phyloP scores from a whole-genome alignment of 1,139 yeast genomes.

The Lodderomyces pseudojiufengensis region DNA sequence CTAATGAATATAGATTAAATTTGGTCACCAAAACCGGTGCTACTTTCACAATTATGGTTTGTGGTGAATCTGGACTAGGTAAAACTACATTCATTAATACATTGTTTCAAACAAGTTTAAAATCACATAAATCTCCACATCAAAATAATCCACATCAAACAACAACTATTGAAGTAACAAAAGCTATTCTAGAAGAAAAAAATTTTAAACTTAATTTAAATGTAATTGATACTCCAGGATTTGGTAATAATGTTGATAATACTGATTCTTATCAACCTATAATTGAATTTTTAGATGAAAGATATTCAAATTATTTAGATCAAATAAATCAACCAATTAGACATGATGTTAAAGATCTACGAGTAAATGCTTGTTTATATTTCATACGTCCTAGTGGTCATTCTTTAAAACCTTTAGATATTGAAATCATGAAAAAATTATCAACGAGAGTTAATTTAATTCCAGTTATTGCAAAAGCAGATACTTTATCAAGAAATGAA shows the following conservation, averaged over 20 bases:
- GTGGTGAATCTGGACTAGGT: conserved; percentile 94
- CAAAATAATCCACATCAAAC: conserved; percentile 66
- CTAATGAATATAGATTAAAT: conserved; percentile 54
- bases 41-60: conserved; percentile 87
- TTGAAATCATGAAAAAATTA: conserved; percentile 86
- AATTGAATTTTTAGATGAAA: conserved; percentile 92
- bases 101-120: conserved; percentile 70
- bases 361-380: conserved; percentile 94
- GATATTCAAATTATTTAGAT: conserved; percentile 89
- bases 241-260: conserved; percentile 95
- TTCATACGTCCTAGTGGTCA: conserved; percentile 97
- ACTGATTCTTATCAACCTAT: conserved; percentile 92
- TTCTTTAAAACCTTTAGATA: conserved; percentile 88
- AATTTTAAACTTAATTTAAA: conserved; percentile 82
- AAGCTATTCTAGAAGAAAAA: conserved; percentile 92
- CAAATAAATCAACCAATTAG: conserved; percentile 96
- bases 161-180: conserved; percentile 83
- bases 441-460: conserved; percentile 88
- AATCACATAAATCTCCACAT: conserved; percentile 60
- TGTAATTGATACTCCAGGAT: conserved; percentile 95
- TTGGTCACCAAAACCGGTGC: conserved; percentile 88
- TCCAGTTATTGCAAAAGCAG: conserved; percentile 94
- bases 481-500: conserved; percentile 82
- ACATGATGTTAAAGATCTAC: conserved; percentile 64
- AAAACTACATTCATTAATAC: conserved; percentile 94